Evolutionary conservation across 805 yeast genomes (phyloP).

Genomic region (Lachancea nothofagi): DNA sequence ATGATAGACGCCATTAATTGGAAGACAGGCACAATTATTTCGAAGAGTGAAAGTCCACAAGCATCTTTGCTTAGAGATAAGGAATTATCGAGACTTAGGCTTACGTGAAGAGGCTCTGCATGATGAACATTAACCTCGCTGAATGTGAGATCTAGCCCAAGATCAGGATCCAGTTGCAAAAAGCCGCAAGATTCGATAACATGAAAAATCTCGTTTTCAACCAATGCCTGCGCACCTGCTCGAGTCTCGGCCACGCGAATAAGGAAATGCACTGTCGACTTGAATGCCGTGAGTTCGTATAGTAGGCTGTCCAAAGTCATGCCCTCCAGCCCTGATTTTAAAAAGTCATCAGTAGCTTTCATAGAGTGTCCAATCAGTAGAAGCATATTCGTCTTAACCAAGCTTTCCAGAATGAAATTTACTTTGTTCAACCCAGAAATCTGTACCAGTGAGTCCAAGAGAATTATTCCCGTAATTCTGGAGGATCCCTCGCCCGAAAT

Average conservation of each 20-base stretch:
- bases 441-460: conserved; percentile 62
- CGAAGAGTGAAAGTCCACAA: conserved; percentile 50
- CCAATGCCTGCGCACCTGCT: conserved; percentile 67
- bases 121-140: conserved; percentile 33
- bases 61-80: conserved; percentile 29
- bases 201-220: conserved; percentile 69
- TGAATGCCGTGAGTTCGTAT: conserved; percentile 73
- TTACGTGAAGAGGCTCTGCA: conserved; percentile 37
- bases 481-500: conserved; percentile 72
- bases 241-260: conserved; percentile 71
- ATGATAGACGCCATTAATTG: conserved; percentile 64
- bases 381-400: conserved; percentile 63
- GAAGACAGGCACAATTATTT: conserved; percentile 65
- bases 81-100: conserved; percentile 50
- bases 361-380: conserved; percentile 60
- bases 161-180: conserved; percentile 67
- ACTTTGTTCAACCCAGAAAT: conserved; percentile 46
- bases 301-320: conserved; percentile 49
- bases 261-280: conserved; percentile 62
- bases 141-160: conserved; percentile 55
- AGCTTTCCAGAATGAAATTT: conserved; percentile 51
- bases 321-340: conserved; percentile 36
- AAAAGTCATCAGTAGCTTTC: conserved; percentile 61
- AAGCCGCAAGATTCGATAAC: conserved; percentile 52
- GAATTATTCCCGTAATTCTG: conserved; percentile 67